These are phyloP conservation scores for Antrodiella citrinella DNA, from an alignment of 768 basidiomycete genomes.

Conservation along the genomic window DNA sequence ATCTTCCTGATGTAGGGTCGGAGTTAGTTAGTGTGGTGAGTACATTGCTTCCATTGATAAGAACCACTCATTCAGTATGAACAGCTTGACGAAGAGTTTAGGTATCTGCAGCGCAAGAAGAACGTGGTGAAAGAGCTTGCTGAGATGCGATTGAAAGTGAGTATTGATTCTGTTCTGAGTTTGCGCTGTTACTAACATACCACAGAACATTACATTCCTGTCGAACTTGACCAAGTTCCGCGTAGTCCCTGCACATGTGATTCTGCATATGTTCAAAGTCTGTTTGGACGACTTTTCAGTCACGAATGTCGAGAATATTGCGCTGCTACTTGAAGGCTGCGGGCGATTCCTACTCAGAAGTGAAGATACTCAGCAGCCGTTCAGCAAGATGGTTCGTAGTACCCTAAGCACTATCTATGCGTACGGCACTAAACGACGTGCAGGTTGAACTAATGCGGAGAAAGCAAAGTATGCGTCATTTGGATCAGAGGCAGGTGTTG, in stretches of 20 bases:
- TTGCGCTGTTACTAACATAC: not conserved
- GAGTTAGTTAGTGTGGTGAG: slow-evolving; percentile 78
- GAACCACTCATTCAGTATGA: no score
- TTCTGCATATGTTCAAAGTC: slow-evolving; percentile 94
- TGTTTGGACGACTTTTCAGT: slow-evolving; percentile 93
- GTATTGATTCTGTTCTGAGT: slow-evolving; percentile 1
- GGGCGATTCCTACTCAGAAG: slow-evolving; percentile 85
- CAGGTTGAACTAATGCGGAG: slow-evolving; percentile 91
- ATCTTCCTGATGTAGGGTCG: slow-evolving; percentile 88
- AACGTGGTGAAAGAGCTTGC: slow-evolving; percentile 86
- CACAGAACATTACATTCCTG: slow-evolving; percentile 79
- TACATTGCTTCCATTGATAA: slow-evolving; percentile 9
- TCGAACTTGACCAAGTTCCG: slow-evolving; percentile 94
- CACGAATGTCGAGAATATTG: slow-evolving; percentile 88
- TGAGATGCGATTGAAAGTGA: slow-evolving; percentile 77
- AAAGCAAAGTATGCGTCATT: slow-evolving; percentile 88
- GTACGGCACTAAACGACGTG: not conserved
- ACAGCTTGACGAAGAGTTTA: slow-evolving; percentile 94
- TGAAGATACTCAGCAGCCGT: slow-evolving; percentile 82
- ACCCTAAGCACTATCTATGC: not conserved
- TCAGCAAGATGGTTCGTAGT: slow-evolving; percentile 71
- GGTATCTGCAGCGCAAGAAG: slow-evolving; percentile 91
- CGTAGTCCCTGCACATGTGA: slow-evolving; percentile 84
- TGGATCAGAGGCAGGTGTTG: slow-evolving; percentile 84
- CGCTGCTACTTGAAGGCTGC: slow-evolving; percentile 86